Evolutionary conservation across 495 filamentous ascomycete species (phyloP).

Genomic region (Podospora didyma): DNA sequence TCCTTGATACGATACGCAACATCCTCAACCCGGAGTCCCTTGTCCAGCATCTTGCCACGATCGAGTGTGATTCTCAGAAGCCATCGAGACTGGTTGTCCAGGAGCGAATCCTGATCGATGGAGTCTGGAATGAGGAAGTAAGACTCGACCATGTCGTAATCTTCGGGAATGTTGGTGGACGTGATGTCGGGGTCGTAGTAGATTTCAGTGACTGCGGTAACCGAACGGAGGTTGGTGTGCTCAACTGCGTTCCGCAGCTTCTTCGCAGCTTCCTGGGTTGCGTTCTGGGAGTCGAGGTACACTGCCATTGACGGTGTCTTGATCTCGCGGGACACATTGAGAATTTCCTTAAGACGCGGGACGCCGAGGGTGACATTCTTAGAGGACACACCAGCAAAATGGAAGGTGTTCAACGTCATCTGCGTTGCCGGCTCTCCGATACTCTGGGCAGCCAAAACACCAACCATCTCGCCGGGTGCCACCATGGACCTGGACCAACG

Average conservation of each 20-base stretch:
- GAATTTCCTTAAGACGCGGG: conserved; percentile 97
- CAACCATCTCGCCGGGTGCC: conserved; percentile 95
- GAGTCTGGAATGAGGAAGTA: conserved; percentile 90
- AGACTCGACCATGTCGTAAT: conserved; percentile 91
- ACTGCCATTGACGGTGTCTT: conserved; percentile 98
- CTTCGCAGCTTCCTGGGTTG: conserved; percentile 78
- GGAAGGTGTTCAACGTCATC: conserved; percentile 99
- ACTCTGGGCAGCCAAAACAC: conserved; percentile 94
- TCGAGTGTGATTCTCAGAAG: conserved; percentile 90
- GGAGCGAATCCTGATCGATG: conserved; percentile 69
- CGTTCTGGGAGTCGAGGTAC: conserved; percentile 61
- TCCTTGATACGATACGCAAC: conserved; percentile 87
- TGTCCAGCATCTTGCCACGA: conserved; percentile 90
- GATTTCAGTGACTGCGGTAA: conserved; percentile 88
- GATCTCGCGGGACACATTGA: conserved; percentile 95
- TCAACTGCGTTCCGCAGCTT: conserved; percentile 80
- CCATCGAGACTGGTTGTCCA: conserved; percentile 85
- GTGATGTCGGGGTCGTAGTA: conserved; percentile 95
- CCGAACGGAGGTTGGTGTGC: conserved; percentile 89
- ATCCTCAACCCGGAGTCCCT: conserved; percentile 85
- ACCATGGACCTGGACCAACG: conserved; percentile 78
- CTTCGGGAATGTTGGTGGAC: conserved; percentile 76
- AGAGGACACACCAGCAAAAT: conserved; percentile 98
- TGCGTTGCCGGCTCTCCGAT: conserved; percentile 98
- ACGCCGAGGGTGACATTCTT: conserved; percentile 99